phyloP scores from a whole-genome alignment of 2,329 filamentous ascomycete genomes.

The Eurotiales sp. region DNA sequence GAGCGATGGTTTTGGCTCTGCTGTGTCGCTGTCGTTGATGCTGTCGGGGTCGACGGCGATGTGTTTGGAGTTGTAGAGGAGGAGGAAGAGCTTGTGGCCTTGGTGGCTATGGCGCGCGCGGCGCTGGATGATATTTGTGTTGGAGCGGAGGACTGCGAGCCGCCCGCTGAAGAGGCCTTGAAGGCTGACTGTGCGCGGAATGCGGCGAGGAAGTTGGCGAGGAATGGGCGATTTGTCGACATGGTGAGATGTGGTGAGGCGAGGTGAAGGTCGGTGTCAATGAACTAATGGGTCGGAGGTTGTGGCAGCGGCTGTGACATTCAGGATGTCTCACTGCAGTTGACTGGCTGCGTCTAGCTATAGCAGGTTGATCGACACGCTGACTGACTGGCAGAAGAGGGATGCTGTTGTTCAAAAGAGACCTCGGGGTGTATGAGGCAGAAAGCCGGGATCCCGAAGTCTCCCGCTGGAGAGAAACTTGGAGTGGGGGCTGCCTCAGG shows the following conservation, averaged over 20 bases:
- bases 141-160: slow-evolving; percentile 35
- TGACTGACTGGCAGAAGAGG: no score
- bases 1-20: slow-evolving; percentile 16
- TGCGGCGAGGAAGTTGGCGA: slow-evolving; percentile 64
- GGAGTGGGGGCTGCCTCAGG: neutral
- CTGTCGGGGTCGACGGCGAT: slow-evolving; percentile 25
- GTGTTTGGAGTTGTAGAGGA: slow-evolving; percentile 17
- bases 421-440: no score
- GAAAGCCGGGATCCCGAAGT: slow-evolving; percentile 5
- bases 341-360: no score
- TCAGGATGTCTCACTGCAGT: no score
- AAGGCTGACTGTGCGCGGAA: slow-evolving; percentile 63
- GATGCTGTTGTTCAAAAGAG: no score
- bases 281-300: no score
- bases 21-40: slow-evolving; percentile 28
- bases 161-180: slow-evolving; percentile 46
- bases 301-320: neutral
- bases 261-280: slow-evolving; percentile 1
- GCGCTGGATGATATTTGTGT: slow-evolving; percentile 34
- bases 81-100: slow-evolving; percentile 23
- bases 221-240: slow-evolving; percentile 64
- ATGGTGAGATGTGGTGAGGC: no score
- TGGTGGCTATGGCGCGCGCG: slow-evolving; percentile 48
- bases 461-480: neutral
- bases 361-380: no score